Percentiles rank a stretch among this genome's conserved stretches.
phyloP scores from a whole-genome alignment of 768 basidiomycete species.

The Amanita rimosa region DNA sequence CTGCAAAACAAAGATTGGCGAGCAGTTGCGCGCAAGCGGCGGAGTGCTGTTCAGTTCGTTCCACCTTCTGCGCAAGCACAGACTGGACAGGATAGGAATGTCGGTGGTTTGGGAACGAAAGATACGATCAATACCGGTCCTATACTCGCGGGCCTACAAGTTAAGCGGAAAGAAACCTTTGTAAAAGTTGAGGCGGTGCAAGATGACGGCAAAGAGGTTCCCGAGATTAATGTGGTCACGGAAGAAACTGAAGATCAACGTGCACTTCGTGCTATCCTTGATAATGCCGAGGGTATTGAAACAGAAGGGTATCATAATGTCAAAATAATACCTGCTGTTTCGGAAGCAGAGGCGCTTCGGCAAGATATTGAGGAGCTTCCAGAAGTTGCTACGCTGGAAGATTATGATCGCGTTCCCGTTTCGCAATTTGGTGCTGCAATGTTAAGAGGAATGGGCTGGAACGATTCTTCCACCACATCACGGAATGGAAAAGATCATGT shows the following conservation, averaged over 20 bases:
- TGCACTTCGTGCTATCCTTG: constrained; percentile 73
- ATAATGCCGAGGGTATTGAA: constrained; percentile 32
- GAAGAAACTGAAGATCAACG: constrained; percentile 66
- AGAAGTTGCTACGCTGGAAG: constrained; percentile 63
- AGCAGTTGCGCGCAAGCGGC: constrained; percentile 60
- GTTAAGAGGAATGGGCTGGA: constrained; percentile 96
- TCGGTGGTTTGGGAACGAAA: constrained; percentile 64
- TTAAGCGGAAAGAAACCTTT: constrained; percentile 22
- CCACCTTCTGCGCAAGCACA: constrained; percentile 47
- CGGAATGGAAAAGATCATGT: constrained; percentile 51
- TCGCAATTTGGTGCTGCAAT: constrained; percentile 90
- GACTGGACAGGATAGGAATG: constrained; percentile 59
- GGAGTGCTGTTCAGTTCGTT: constrained; percentile 41
- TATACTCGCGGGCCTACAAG: constrained; percentile 55
- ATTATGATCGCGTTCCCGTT: constrained; percentile 87
- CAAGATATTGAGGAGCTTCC: constrained; percentile 79
- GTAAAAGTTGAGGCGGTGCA: constrained; percentile 12
- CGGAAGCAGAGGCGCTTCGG: constrained; percentile 76
- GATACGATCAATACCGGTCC: constrained; percentile 75
- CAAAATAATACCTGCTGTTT: constrained; percentile 55
- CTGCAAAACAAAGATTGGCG: constrained; percentile 89
- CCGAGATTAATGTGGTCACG: constrained; percentile 13
- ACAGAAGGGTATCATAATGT: constrained; percentile 28
- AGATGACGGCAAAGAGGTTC: constrained; percentile 17
- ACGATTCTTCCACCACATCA: constrained; percentile 64